Conservation (phyloP, 2,329 filamentous ascomycete species). For the Monilinia polystroma region DNA sequence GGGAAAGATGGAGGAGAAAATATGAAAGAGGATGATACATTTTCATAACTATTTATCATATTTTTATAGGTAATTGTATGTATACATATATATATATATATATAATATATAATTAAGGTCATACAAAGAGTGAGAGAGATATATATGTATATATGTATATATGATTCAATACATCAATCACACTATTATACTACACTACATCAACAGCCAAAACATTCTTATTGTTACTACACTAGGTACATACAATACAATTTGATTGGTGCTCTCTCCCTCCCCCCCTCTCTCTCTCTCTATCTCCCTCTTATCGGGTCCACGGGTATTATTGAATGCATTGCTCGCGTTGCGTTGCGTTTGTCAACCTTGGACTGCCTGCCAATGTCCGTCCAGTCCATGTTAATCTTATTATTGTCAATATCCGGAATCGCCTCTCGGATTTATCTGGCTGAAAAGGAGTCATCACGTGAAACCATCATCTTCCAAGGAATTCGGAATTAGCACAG, state of each 20-base stretch:
- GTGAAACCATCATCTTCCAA: background rate
- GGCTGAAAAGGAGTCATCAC: constrained; percentile 16
- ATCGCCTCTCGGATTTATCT: constrained; percentile 1
- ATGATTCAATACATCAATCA: no score
- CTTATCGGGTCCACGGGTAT: background rate
- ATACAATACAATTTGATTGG: no score
- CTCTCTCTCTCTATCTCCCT: no score
- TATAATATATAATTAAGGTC: background rate
- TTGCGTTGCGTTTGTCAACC: constrained; percentile 1
- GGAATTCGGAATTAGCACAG: background rate
- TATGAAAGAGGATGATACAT: background rate
- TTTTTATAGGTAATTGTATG: no score
- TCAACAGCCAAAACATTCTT: no score
- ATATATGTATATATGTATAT: no score
- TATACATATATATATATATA: background rate
- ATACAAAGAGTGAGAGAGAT: no score
- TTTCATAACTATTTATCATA: background rate
- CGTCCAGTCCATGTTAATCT: background rate
- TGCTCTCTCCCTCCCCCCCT: no score
- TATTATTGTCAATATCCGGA: background rate
- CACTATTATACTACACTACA: no score
- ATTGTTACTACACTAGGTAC: no score
- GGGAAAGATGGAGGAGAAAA: background rate
- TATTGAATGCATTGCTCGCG: background rate
- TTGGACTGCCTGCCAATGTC: background rate